A percentile compares a stretch with the other conserved stretches of the same genome.
Conservation (phyloP, 2,329 filamentous ascomycete genomes). For the Penicillium palitans region DNA sequence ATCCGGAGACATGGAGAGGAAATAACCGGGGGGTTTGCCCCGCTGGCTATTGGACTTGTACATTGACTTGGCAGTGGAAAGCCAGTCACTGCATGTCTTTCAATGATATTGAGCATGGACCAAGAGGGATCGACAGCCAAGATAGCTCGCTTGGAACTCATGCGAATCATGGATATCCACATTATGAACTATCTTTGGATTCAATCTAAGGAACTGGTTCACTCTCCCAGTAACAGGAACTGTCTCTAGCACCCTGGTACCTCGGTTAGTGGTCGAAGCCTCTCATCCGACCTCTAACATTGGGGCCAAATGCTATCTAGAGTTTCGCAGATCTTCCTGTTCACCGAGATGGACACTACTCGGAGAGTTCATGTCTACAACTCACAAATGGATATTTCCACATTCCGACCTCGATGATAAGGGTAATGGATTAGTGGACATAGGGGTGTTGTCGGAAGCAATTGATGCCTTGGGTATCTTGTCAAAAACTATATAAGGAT, state of each 20-base stretch:
- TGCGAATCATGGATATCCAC: not conserved
- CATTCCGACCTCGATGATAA: conserved; percentile 8
- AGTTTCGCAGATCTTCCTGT: conserved; percentile 15
- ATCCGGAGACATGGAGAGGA: conserved; percentile 7
- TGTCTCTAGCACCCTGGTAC: not conserved
- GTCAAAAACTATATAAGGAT: conserved; percentile 12
- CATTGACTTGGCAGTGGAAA: not conserved
- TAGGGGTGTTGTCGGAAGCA: not conserved
- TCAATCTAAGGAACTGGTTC: conserved; percentile 3
- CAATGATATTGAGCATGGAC: conserved; percentile 5
- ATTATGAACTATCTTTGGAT: not conserved
- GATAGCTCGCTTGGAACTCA: conserved; percentile 14
- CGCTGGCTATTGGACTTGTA: conserved; percentile 10
- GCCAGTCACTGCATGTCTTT: conserved; percentile 1
- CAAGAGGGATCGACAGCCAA: conserved; percentile 19
- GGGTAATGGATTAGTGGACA: not conserved
- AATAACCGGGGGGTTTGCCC: not conserved
- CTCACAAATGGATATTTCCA: conserved; percentile 3
- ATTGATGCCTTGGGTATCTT: not conserved
- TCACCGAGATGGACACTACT: not conserved
- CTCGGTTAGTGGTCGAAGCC: not conserved
- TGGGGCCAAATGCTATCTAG: conserved; percentile 14
- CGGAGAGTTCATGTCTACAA: conserved; percentile 5
- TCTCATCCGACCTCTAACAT: not conserved
- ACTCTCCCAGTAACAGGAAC: not conserved